Percentiles rank a stretch among this genome's conserved stretches.
Conservation (phyloP, 495 filamentous ascomycete genomes). For the Haplographium delicatum region DNA sequence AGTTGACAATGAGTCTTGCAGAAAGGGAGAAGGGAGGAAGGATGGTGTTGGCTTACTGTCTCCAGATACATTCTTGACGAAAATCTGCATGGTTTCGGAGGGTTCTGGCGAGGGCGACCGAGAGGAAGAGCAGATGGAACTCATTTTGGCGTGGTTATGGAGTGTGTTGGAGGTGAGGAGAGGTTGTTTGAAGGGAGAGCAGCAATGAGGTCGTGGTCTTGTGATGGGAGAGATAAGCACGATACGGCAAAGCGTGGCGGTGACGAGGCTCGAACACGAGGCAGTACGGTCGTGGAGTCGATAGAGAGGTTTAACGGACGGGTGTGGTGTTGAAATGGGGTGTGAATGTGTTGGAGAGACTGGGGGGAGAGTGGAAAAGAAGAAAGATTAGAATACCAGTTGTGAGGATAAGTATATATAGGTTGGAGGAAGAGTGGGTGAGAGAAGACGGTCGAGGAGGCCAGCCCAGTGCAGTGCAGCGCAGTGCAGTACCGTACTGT, state of each 20-base stretch:
- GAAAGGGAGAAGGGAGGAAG: constrained; percentile 1
- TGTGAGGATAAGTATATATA: too few species aligned
- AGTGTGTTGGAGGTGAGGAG: not conserved
- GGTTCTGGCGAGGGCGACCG: constrained; percentile 25
- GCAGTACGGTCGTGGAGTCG: too few species aligned
- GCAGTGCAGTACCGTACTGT: too few species aligned
- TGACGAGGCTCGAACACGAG: constrained; percentile 1
- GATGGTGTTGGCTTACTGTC: constrained; percentile 34
- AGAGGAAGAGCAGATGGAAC: constrained; percentile 19
- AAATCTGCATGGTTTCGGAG: constrained; percentile 42
- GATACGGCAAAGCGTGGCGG: not conserved
- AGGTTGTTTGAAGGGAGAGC: not conserved
- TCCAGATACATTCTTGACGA: constrained; percentile 43
- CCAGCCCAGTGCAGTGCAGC: too few species aligned
- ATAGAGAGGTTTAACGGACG: too few species aligned
- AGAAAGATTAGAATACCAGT: too few species aligned
- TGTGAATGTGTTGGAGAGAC: too few species aligned
- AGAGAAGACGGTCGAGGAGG: too few species aligned
- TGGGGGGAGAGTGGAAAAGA: too few species aligned
- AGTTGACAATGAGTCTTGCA: not conserved
- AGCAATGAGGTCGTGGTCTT: not conserved
- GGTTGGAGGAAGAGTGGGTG: too few species aligned
- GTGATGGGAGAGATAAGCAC: constrained; percentile 12
- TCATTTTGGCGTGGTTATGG: constrained; percentile 11
- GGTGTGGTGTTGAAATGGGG: too few species aligned